Percentiles rank a stretch among this genome's conserved stretches.
Conservation (phyloP, 192 early-diverging fungal genomes). For the Coemansia sp. region DNA sequence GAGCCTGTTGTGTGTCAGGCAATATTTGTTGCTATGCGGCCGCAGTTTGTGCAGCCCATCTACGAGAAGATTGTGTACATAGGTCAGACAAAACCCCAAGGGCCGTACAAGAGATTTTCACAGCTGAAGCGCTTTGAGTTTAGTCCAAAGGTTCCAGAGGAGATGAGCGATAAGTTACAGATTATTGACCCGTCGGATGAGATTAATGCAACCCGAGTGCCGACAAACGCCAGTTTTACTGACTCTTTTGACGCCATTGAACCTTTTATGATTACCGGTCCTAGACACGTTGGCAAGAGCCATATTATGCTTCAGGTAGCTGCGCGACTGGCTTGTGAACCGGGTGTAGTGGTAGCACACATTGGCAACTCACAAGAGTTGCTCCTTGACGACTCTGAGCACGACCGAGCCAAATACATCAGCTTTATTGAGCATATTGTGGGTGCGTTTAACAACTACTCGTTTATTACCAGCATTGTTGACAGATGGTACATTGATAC, state of each 20-base stretch:
- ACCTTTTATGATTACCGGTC: constrained; percentile 16
- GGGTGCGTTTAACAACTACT: constrained; percentile 13
- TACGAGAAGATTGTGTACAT: constrained; percentile 12
- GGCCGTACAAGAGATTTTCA: constrained; percentile 5
- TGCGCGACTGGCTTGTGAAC: constrained; percentile 20
- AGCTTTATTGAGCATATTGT: constrained; percentile 26
- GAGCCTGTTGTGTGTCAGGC: constrained; percentile 2
- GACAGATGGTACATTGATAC: constrained; percentile 23
- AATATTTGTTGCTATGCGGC: constrained; percentile 1
- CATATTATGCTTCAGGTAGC: constrained; percentile 31
- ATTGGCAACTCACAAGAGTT: constrained; percentile 20
- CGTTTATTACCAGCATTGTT: not conserved
- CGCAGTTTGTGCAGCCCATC: constrained; percentile 14
- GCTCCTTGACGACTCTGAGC: not conserved
- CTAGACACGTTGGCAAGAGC: constrained; percentile 37
- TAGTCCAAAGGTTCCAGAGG: not conserved
- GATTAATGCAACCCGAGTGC: not conserved
- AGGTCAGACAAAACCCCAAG: constrained; percentile 7
- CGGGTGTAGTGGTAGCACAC: constrained; percentile 18
- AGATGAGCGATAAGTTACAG: not conserved
- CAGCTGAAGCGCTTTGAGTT: not conserved
- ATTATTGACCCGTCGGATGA: constrained; percentile 11
- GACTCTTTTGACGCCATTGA: not conserved
- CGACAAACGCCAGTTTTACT: too few species aligned
- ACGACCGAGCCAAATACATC: constrained; percentile 13